phyloP scores from a whole-genome alignment of 305 asterid species.

The Fraxinus sp. region DNA sequence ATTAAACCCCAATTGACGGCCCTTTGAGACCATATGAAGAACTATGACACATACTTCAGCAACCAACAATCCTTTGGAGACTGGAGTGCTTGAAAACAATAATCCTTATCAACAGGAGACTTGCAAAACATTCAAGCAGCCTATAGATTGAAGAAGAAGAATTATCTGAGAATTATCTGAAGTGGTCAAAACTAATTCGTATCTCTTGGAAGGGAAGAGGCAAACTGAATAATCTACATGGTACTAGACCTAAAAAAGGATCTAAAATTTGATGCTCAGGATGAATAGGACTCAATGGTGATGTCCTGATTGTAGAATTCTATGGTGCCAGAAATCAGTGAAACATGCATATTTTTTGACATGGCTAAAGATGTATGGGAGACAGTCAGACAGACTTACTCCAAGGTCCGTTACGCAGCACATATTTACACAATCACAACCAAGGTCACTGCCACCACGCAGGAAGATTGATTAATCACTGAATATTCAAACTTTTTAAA shows the following conservation, averaged over 20 bases:
- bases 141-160: background rate
- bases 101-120: background rate
- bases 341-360: background rate
- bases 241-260: background rate
- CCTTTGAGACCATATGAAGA: background rate
- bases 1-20: background rate
- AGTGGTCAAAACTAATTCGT: background rate
- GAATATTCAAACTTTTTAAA: background rate
- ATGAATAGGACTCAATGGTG: background rate
- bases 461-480: background rate
- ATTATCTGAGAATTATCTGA: background rate
- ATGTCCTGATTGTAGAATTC: background rate
- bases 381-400: background rate
- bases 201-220: constrained; percentile 4
- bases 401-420: background rate
- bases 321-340: background rate
- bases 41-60: background rate
- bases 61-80: background rate
- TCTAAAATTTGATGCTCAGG: background rate
- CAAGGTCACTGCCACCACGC: background rate
- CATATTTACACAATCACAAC: background rate
- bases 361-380: background rate
- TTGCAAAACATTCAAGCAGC: constrained; percentile 3
- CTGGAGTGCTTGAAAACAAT: background rate
- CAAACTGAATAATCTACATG: background rate